These are phyloP conservation scores for Kurtzmaniella quercitrusa DNA, from an alignment of 1,139 yeast species.

Conservation along the genomic window DNA sequence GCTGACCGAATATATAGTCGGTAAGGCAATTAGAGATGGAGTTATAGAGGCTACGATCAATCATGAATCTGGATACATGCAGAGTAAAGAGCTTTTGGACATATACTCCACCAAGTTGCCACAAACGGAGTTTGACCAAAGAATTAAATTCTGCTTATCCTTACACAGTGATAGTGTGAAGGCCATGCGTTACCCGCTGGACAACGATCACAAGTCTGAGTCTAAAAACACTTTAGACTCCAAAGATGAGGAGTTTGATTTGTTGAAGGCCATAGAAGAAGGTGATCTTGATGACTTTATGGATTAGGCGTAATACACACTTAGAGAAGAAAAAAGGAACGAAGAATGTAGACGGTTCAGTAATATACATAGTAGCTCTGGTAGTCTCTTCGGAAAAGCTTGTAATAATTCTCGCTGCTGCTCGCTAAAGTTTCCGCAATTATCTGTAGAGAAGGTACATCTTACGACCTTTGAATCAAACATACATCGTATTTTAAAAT, in stretches of 20 bases:
- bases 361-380: too few species aligned
- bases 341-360: too few species aligned
- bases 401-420: too few species aligned
- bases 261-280: slow-evolving; percentile 46
- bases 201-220: slow-evolving; percentile 30
- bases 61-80: slow-evolving; percentile 89
- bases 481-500: too few species aligned
- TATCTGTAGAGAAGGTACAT: too few species aligned
- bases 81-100: slow-evolving; percentile 81
- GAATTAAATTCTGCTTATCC: slow-evolving; percentile 87
- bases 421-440: too few species aligned
- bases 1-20: slow-evolving; percentile 93
- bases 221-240: slow-evolving; percentile 26
- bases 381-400: too few species aligned
- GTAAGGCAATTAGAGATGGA: slow-evolving; percentile 95
- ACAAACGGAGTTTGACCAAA: slow-evolving; percentile 83
- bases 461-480: too few species aligned
- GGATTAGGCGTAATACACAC: slow-evolving; percentile 24
- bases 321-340: background rate
- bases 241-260: slow-evolving; percentile 42
- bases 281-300: slow-evolving; percentile 49
- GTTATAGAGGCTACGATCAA: slow-evolving; percentile 94
- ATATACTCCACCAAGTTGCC: slow-evolving; percentile 87
- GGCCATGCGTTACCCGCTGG: slow-evolving; percentile 87
- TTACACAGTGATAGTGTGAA: slow-evolving; percentile 91